Conservation (phyloP, 164 flowering plant species). For the Warburgia ugandensis region DNA sequence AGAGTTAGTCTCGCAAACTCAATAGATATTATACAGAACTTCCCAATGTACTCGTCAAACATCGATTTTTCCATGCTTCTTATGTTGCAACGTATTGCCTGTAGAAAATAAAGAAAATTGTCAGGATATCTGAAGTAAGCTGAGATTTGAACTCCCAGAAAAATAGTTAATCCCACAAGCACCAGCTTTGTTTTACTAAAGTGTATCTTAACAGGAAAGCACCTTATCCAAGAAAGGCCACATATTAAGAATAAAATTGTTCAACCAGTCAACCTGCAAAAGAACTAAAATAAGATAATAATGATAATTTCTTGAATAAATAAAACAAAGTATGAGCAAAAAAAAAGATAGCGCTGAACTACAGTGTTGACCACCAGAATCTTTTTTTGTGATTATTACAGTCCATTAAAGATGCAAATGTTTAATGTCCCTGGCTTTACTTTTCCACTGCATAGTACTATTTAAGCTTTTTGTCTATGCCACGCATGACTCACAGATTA, state of each 20-base stretch:
- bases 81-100: conserved; percentile 59
- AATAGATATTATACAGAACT: conserved; percentile 46
- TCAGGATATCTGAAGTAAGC: background rate
- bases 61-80: conserved; percentile 42
- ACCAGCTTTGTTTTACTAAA: background rate
- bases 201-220: background rate
- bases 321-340: too few species aligned
- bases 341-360: background rate
- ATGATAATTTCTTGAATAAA: too few species aligned
- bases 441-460: too few species aligned
- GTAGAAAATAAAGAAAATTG: conserved; percentile 1
- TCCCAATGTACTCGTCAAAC: conserved; percentile 64
- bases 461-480: too few species aligned
- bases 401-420: background rate
- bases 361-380: background rate
- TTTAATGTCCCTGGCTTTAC: background rate
- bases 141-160: background rate
- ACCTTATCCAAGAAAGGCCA: conserved; percentile 86
- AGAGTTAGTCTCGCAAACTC: conserved; percentile 57
- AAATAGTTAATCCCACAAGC: background rate
- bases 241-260: conserved; percentile 52
- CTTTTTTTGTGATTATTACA: background rate
- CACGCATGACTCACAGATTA: too few species aligned
- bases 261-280: conserved; percentile 86
- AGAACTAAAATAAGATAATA: background rate